Evolutionary conservation across 83 land plant genomes (phyloP), one percentile per base, ranked within the genome.

Genomic region (Larix sibirica): DNA sequence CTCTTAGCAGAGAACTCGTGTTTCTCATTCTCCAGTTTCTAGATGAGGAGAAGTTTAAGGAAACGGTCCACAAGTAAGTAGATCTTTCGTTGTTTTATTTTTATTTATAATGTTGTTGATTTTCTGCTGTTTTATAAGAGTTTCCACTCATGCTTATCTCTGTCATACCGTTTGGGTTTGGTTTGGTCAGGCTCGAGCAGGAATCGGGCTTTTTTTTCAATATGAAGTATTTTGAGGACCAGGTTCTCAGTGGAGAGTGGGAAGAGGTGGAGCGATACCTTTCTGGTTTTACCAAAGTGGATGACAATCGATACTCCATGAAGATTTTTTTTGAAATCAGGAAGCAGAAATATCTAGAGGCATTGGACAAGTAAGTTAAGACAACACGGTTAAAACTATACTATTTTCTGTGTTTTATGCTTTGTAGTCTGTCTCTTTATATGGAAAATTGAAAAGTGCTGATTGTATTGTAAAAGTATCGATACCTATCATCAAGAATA

Each of bases 181-280:
- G 13, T 50, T 50, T 50, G 56, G 56, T 50, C 84, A 91, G 95
- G 95, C 65, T 91, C 80, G 94, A 92, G 91, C 95, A 92, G 86
- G 95, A 92, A 62, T 93, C 95, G 78, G 92, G 95, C 1, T 92
- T 93, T 69, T 93, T 84, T 83, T 93, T 93, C 89, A 93, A 93
- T 80, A 92, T 93, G 94, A 93, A 93, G 80, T 92, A 93, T 80
- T 93, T 93, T 73, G 95, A 93, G 82, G 95, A 93, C 85, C 92
- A 84, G 73, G 95, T 87, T 31, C 89, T 83, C 24, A 86, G 84
- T 20, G 95, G 95, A 17, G 95, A 93, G 85, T 93, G 95, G 95
- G 95, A 93, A 26, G 95, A 93, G 84, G 95, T 93, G 62, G 95
- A 93, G 87, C 86, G 86, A 23, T 92, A 93, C 71, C 88, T 93